Base-by-base conservation (phyloP, 2,329 filamentous ascomycete genomes). In the Ascocoryne sarcoides region DNA sequence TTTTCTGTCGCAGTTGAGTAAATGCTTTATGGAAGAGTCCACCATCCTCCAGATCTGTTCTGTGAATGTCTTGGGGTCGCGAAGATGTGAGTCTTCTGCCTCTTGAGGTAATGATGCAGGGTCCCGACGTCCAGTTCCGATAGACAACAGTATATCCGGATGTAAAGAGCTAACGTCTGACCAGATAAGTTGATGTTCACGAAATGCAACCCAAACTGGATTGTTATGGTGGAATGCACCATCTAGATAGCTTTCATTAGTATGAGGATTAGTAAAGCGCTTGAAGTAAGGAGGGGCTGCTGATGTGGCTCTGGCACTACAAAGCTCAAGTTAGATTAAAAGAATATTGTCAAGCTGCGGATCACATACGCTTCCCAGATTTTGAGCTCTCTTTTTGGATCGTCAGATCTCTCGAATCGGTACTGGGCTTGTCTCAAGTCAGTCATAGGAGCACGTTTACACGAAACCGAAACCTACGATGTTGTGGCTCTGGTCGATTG, bases 101-200 rank as follows among this genome's bases (percentile, higher is more conserved):
- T 30, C 21, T 36, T 28, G 19, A 32, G n/a, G 8, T 18, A n/a
- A n/a, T n/a, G n/a, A n/a, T n/a, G n/a, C n/a, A n/a, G n/a, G n/a
- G n/a, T n/a, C n/a, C n/a, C n/a, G n/a, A n/a, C n/a, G n/a, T n/a
- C 14, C 16, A 9, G 38, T 40, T 9, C 38, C 32, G 26, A 40
- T 40, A 8, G 38, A 40, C 16, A 40, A 32, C 9, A 40, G n/a
- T 12, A 40, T 40, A 20, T 40, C 38, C n/a, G 38, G 38, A 3
- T 8, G 32, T 26, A 35, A 12, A 8, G 9, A n/a, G 4, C 19
- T 14, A 3, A 36, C 21, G 14, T 40, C 38, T 4, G 19, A 14
- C 38, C 38, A 40, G 10, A 40, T 12, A 19, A 36, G 32, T 18
- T 29, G 35, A 14, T 32, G 19, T 16, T 40, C 38, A 8, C 36